Conservation (phyloP, 257 asterid genomes). For the Galeopsis tetrahit region DNA sequence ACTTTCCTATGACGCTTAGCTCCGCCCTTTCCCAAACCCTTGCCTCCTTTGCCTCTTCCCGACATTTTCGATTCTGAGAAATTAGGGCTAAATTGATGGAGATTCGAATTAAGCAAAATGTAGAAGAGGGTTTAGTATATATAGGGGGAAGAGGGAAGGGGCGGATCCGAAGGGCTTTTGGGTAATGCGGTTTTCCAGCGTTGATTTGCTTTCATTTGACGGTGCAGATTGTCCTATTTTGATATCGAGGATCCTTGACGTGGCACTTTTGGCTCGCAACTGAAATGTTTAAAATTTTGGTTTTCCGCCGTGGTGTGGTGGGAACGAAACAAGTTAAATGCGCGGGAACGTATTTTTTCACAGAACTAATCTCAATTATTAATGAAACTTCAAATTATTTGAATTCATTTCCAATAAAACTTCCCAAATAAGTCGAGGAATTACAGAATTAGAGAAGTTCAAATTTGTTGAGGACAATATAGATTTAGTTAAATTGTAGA, state of each 20-base stretch:
- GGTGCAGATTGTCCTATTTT: background rate
- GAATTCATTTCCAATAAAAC: too few relatives aligned
- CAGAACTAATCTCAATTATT: background rate
- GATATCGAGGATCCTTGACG: constrained; percentile 28
- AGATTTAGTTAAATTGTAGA: too few relatives aligned
- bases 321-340: background rate
- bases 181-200: background rate
- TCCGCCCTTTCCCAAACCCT: constrained; percentile 53
- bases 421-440: too few relatives aligned
- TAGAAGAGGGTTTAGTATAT: constrained; percentile 15
- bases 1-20: constrained; percentile 52
- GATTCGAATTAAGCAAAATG: background rate
- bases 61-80: constrained; percentile 30
- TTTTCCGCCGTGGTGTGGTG: background rate
- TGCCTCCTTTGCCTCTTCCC: constrained; percentile 50
- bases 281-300: constrained; percentile 7
- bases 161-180: constrained; percentile 25
- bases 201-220: constrained; percentile 30
- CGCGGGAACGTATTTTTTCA: background rate
- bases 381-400: background rate
- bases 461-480: too few relatives aligned
- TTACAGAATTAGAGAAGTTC: too few relatives aligned
- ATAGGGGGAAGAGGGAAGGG: background rate
- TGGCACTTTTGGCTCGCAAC: constrained; percentile 1
- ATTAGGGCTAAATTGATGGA: background rate